Evolutionary conservation across 352 stramenopile species (phyloP), one percentile per base, ranked within the genome.

Genomic region (Phytophthora hibernalis): DNA sequence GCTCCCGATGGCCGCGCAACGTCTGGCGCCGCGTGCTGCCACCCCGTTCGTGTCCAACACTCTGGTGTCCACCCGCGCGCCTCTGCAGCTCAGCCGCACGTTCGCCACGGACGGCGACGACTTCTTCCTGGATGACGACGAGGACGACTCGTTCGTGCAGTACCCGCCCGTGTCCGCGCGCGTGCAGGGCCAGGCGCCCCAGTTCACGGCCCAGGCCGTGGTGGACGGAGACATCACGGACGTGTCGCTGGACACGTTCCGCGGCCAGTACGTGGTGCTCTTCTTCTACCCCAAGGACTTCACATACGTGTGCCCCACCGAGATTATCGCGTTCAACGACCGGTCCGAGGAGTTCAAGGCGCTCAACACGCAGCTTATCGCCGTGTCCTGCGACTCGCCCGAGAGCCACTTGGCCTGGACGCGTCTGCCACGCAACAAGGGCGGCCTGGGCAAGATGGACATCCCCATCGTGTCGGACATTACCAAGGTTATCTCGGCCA

Each of bases 251-350:
- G 82, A 92, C 37, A 74, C 92, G 61, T 97, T 90, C 81, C 76
- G 80, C 40, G 91, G 91, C 51, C 90, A 97, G 78, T 97, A 95
- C 74, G 80, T 95, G 20, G 89, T 97, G 65, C 64, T 97, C 28
- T 94, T 97, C 71, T 97, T 97, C 69, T 97, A 97, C 77, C 91
- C 91, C 3, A 96, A 96, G 80, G 91, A 96, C 65, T 96, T 96
- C 54, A 94, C 88, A 59, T 94, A 93, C 70, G 91, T 97, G 61
- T 97, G 91, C 59, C 91, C 91, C 45, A 97, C 91, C 12, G 91
- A 97, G 74, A 97, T 97, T 70, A 96, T 96, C 61, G 89, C 91
- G 22, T 97, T 96, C 72, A 95, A 87, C 57, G 91, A 97, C 80
- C 74, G 87, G 42, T 85, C 83, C 1, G 74, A 74, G 31, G 87